These are phyloP conservation scores for Plasmodium yoelii DNA, from an alignment of 169 alveolate genomes.

Conservation along the genomic window DNA sequence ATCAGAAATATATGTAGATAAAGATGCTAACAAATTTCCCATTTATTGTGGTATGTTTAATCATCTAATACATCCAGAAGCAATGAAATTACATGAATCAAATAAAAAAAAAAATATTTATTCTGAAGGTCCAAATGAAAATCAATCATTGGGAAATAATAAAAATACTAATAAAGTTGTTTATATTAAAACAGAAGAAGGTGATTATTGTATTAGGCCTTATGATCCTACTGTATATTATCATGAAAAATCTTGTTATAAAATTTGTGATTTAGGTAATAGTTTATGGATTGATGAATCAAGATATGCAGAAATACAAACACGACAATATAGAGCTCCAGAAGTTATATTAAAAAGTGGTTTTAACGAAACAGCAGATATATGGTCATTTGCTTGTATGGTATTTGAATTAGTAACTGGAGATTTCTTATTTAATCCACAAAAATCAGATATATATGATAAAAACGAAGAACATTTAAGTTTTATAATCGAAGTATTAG, in stretches of 20 bases:
- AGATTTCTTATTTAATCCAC: constrained; percentile 98
- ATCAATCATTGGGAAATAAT: constrained; percentile 27
- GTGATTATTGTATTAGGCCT: constrained; percentile 80
- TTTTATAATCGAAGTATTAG: constrained; percentile 92
- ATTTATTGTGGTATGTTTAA: constrained; percentile 62
- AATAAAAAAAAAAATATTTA: constrained; percentile 39
- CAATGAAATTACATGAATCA: constrained; percentile 32
- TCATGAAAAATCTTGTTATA: constrained; percentile 86
- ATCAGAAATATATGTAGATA: constrained; percentile 7
- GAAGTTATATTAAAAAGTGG: constrained; percentile 97
- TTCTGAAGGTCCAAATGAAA: not conserved
- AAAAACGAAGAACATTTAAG: constrained; percentile 81
- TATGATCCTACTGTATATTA: constrained; percentile 80
- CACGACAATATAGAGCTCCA: constrained; percentile 98
- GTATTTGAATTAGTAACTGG: constrained; percentile 98
- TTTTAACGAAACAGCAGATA: constrained; percentile 96
- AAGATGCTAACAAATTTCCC: constrained; percentile 57
- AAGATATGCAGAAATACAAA: constrained; percentile 96
- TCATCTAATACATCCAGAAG: constrained; percentile 64
- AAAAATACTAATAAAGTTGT: constrained; percentile 52
- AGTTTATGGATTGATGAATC: constrained; percentile 98
- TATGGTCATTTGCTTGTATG: constrained; percentile 99
- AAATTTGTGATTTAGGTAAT: constrained; percentile 98
- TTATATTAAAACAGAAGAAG: constrained; percentile 79
- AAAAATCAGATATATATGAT: constrained; percentile 87